Base-by-base conservation (phyloP, 2,329 filamentous ascomycete genomes). In the Botrytis byssoidea region DNA sequence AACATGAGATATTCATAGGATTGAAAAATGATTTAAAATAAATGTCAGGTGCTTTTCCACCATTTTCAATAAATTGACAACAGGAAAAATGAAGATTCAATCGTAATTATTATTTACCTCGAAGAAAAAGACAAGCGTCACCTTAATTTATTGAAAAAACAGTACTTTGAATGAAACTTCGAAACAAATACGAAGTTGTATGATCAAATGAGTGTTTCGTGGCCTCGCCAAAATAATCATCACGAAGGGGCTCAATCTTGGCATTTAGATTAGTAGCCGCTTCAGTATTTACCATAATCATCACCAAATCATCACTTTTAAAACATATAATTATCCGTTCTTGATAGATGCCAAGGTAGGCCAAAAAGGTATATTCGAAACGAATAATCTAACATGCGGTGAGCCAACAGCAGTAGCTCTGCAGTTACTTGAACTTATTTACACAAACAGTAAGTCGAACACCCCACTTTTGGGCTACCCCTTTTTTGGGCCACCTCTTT, bases 121-220 rank as follows among this genome's bases (percentile, higher is more conserved):
- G 46, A 25, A 10, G 12, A 14, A 51, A 12, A 51, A 5, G 22
- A 10, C 3, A 2, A 48, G 25, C 1, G 8, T 14, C 0, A 25
- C 22, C 22, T 51, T 4, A 6, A 25, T 3, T 1, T 35, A 35
- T 7, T 35, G 5, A 1, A 35, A 35, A 35, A n/a, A 14, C 5
- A n/a, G 48, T 7, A 7, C 25, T 55, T 16, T 16, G 12, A 16
- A n/a, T 7, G 5, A 55, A 55, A 6, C 2, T 16, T 7, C n/a
- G 16, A 0, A 14, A n/a, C 0, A n/a, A n/a, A n/a, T 1, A n/a
- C 5, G 3, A 12, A 55, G 25, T 55, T 55, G 25, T 12, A n/a
- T n/a, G 12, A 3, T 18, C 51, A n/a, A 40, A 8, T 40, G 35
- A n/a, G 22, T n/a, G 14, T 40, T 40, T 0, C 22, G 6, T 61